These are phyloP conservation scores for Boletus subcaerulescens DNA, from an alignment of 768 basidiomycete species.

Conservation along the genomic window DNA sequence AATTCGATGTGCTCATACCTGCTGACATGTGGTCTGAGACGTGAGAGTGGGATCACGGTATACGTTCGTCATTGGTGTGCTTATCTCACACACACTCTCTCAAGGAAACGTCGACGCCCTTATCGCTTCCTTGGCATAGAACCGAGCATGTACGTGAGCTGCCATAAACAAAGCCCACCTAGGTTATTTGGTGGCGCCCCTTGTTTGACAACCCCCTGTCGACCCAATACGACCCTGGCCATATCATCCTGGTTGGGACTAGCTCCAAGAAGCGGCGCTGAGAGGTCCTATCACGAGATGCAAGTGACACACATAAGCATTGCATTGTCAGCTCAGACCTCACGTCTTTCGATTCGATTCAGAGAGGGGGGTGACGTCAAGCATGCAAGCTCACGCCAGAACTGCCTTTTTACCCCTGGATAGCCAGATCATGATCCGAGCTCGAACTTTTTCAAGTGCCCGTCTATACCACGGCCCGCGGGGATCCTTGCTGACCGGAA, in stretches of 20 bases:
- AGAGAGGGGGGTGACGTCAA: background rate
- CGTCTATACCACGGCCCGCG: background rate
- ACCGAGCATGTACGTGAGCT: background rate
- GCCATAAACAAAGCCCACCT: background rate
- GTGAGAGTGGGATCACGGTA: conserved; percentile 8
- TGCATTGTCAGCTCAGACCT: no score
- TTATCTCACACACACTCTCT: background rate
- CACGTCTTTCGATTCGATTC: no score
- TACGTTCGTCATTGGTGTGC: background rate
- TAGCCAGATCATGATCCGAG: no score
- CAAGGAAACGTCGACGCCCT: background rate
- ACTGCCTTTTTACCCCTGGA: no score
- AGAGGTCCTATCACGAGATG: background rate
- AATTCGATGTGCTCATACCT: background rate
- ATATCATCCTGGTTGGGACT: background rate
- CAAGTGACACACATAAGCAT: no score
- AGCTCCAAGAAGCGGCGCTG: background rate
- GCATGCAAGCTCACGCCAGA: no score
- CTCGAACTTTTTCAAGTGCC: no score
- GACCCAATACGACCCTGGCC: background rate
- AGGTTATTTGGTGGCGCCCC: no score
- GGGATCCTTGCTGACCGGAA: conserved; percentile 2
- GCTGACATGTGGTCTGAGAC: background rate
- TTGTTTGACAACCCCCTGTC: no score
- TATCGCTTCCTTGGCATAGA: conserved; percentile 4